Evolutionary conservation across 768 basidiomycete genomes (phyloP), one percentile per base, ranked within the genome.

Genomic region (Candolleomyces eurysporus): DNA sequence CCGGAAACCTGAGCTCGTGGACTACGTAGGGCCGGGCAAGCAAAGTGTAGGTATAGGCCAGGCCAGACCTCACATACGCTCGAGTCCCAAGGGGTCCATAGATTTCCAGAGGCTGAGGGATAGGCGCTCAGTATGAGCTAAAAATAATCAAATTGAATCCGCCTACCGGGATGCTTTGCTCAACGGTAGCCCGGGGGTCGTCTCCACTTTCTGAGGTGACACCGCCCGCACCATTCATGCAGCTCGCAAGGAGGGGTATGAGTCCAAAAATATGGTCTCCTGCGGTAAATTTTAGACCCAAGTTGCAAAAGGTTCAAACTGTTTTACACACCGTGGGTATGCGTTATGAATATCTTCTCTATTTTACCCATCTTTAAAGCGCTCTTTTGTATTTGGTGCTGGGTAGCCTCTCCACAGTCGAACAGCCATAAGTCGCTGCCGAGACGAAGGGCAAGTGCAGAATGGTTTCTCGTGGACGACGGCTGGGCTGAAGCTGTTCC

Each of bases 81-180:
- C 94, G 87, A 1, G 91, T 91, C 19, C 94, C 93, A 7, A 86
- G 73, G 11, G 92, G 94, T 6, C 94, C 94, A 65, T 94, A 96
- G 56, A 96, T 91, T 71, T 95, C 90, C 3, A 94, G 64, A 17
- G 82, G 81, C 90, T 91, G 64, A 46, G 40, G 16, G 31, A 39
- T 32, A 13, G 9, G 32, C 32, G 31, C 14, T 19, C 10, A 19
- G 19, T 1, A 14, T 14, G 21, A 39, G 17, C 32, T 19, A 17
- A 54, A 16, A 54, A 16, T 31, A 31, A 39, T 40, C 13, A 43
- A 7, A 17, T 31, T 1, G 32, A 54, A 32, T 31, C 16, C 26
- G 71, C 78, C 56, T 58, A 81, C 81, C 21, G 74, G 71, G 59
- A 71, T 71, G 31, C 67, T 61, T 43, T 72, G 67, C 52, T 79